phyloP scores from a whole-genome alignment of 2,329 filamentous ascomycete species.

The Talaromyces sp. region DNA sequence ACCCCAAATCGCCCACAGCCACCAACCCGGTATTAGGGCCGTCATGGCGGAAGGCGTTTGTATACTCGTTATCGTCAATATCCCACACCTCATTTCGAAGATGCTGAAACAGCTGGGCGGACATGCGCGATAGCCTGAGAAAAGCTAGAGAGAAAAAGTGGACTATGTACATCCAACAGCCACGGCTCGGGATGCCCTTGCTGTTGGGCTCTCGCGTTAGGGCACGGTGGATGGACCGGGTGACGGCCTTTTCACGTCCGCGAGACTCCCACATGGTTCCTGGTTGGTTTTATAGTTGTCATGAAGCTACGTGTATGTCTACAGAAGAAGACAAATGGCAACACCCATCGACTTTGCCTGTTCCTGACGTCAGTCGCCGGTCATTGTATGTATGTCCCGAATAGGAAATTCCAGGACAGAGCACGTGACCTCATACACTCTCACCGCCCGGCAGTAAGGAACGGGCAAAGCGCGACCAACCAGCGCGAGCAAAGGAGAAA shows the following conservation, averaged over 20 bases:
- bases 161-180: conserved; percentile 41
- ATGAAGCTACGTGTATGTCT: background rate
- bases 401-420: background rate
- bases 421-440: background rate
- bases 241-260: background rate
- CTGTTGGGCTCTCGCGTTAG: conserved; percentile 24
- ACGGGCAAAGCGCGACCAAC: background rate
- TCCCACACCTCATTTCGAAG: conserved; percentile 50
- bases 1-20: conserved; percentile 64
- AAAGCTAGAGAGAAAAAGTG: conserved; percentile 52
- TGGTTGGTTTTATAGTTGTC: background rate
- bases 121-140: conserved; percentile 44
- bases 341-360: background rate
- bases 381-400: conserved; percentile 6
- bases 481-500: background rate
- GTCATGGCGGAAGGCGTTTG: conserved; percentile 46
- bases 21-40: conserved; percentile 37
- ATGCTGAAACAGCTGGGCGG: conserved; percentile 45
- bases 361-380: conserved; percentile 13
- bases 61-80: conserved; percentile 52
- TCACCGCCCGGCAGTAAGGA: conserved; percentile 9
- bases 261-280: background rate
- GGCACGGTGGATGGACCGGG: conserved; percentile 25
- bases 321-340: conserved; percentile 10
- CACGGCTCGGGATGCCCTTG: conserved; percentile 16